These are phyloP conservation scores for Candida succiphila DNA, from an alignment of 805 yeast species.

Conservation along the genomic window DNA sequence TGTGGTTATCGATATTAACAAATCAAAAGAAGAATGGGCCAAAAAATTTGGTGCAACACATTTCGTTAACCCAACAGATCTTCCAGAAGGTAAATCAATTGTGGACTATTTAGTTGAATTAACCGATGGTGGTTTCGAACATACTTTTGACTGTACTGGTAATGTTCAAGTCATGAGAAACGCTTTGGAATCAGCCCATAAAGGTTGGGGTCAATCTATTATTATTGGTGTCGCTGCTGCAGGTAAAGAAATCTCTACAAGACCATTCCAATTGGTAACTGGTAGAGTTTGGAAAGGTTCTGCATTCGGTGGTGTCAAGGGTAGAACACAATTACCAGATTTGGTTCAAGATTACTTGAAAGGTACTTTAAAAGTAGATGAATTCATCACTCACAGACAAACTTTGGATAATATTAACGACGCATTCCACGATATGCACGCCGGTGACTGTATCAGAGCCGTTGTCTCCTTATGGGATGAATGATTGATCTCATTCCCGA, in stretches of 20 bases:
- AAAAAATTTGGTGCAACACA: conserved; percentile 90
- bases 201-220: conserved; percentile 97
- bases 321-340: conserved; percentile 90
- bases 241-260: conserved; percentile 90
- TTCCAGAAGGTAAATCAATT: conserved; percentile 64
- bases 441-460: conserved; percentile 90
- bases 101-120: conserved; percentile 76
- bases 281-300: conserved; percentile 99
- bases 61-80: conserved; percentile 75
- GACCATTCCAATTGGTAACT: conserved; percentile 98
- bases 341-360: conserved; percentile 76
- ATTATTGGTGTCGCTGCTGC: conserved; percentile 98
- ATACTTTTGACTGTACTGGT: conserved; percentile 97
- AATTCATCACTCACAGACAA: conserved; percentile 89
- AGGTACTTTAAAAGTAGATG: conserved; percentile 83
- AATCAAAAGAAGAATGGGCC: conserved; percentile 79
- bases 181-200: conserved; percentile 95
- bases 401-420: conserved; percentile 67
- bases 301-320: conserved; percentile 99
- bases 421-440: conserved; percentile 92
- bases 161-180: conserved; percentile 90
- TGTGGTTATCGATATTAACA: conserved; percentile 82
- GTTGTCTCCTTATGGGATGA: conserved; percentile 38
- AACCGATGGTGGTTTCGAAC: conserved; percentile 97
- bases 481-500: no score